Base-by-base conservation (phyloP, 257 asterid genomes). In the Cynanchum wilfordii region DNA sequence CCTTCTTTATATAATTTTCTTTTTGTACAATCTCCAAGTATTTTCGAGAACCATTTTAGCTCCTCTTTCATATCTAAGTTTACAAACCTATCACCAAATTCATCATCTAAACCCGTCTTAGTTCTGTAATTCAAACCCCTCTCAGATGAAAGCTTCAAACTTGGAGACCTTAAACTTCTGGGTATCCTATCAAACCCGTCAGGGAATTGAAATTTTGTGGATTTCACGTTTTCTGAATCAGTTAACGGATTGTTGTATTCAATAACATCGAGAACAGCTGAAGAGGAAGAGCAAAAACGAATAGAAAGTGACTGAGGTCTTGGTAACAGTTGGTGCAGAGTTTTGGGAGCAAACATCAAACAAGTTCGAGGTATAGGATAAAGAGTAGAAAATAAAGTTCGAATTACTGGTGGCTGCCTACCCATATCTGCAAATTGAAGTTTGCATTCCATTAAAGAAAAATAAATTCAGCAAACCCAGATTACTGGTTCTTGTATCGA, bases 41-140 rank as follows among this genome's bases (percentile, higher is more conserved):
- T 79, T 69, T 82, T 84, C 0, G 96, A 87, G 78, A 82, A 89
- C 90, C 88, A 79, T 79, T 83, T 86, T 24, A 86, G 83, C 72
- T 40, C 71, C 77, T 69, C 66, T 66, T 74, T 51, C 47, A 25
- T 70, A 55, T 72, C 40, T 68, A 44, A 68, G 33, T 77, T 62
- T 42, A 52, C 82, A 74, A 63, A 51, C 45, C 71, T 45, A n/a
- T 76, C 78, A 40, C 3, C 17, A 44, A 71, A 74, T 45, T n/a
- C 24, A 15, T 58, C 75, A n/a, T 40, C 59, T 12, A 60, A 66
- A 58, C 42, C 66, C 70, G 74, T 63, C 68, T 49, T 33, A 58
- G 42, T 76, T 63, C 52, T 71, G 57, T 42, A 72, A 68, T 73
- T 74, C 27, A 42, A 73, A 42, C 70, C 79, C 66, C 74, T 62